A percentile compares a stretch with the other conserved stretches of the same genome.
Evolutionary conservation across 2,329 filamentous ascomycete genomes (phyloP).

Genomic region (Alternaria rosae): DNA sequence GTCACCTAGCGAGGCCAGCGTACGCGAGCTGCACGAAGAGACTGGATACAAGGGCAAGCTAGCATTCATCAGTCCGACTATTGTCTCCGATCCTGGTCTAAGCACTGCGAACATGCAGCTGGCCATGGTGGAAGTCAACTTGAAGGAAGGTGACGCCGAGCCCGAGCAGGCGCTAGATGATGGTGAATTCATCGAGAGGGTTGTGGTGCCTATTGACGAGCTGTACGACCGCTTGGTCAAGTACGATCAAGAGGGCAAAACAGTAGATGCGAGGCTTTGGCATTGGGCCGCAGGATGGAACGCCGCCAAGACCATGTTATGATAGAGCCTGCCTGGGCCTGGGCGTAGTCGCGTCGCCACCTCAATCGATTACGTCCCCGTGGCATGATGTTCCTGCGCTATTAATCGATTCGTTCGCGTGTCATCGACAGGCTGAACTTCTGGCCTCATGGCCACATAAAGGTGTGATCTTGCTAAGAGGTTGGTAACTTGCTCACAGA

Average conservation of each 20-base stretch:
- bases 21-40: slow-evolving; percentile 68
- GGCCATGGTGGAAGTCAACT: slow-evolving; percentile 65
- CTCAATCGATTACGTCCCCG: not conserved
- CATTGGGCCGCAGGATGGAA: slow-evolving; percentile 67
- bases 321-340: not conserved
- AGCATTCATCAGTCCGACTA: slow-evolving; percentile 65
- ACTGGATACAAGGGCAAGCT: slow-evolving; percentile 66
- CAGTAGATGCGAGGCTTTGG: slow-evolving; percentile 66
- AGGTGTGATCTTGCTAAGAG: not conserved
- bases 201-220: slow-evolving; percentile 64
- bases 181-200: slow-evolving; percentile 68
- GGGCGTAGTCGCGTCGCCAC: too few species aligned
- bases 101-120: slow-evolving; percentile 68
- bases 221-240: slow-evolving; percentile 62
- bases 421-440: not conserved
- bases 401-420: not conserved
- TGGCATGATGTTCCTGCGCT: not conserved
- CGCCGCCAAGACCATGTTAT: slow-evolving; percentile 51
- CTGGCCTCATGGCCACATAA: not conserved
- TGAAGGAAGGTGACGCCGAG: slow-evolving; percentile 58
- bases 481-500: not conserved
- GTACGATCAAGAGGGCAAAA: slow-evolving; percentile 58
- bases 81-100: slow-evolving; percentile 71
- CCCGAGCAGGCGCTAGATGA: slow-evolving; percentile 68
- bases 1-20: slow-evolving; percentile 62